Evolutionary conservation across 1,284 basidiomycete genomes (phyloP).

Genomic region (Cryptococcus deneoformans): DNA sequence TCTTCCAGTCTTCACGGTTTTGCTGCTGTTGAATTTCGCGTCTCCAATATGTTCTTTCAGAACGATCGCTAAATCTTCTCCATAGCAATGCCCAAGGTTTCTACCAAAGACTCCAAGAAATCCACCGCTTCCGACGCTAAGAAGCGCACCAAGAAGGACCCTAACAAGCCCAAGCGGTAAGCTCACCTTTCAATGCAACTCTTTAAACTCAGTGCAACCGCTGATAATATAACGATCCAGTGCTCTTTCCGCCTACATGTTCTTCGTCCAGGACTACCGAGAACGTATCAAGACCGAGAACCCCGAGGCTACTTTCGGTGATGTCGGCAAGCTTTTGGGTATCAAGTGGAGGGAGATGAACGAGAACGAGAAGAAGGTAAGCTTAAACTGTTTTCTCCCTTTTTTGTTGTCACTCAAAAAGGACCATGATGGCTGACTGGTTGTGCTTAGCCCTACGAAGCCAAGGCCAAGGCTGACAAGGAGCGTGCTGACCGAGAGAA

Average conservation of each 20-base stretch:
- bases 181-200: slow-evolving; percentile 2
- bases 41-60: no score
- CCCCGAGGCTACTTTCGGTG: slow-evolving; percentile 91
- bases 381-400: slow-evolving; percentile 3
- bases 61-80: neutral
- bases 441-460: slow-evolving; percentile 72
- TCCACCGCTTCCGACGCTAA: slow-evolving; percentile 52
- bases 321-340: slow-evolving; percentile 81
- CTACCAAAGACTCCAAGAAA: slow-evolving; percentile 52
- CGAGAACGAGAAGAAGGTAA: slow-evolving; percentile 79
- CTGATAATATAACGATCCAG: slow-evolving; percentile 38
- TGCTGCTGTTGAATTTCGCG: no score
- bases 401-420: neutral
- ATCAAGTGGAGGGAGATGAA: slow-evolving; percentile 87
- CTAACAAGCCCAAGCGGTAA: slow-evolving; percentile 47
- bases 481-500: slow-evolving; percentile 61
- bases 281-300: slow-evolving; percentile 94
- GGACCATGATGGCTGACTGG: neutral
- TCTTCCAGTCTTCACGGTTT: no score
- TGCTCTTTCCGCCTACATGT: slow-evolving; percentile 95
- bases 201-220: neutral
- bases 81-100: slow-evolving; percentile 69
- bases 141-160: slow-evolving; percentile 41
- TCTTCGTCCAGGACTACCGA: slow-evolving; percentile 95
- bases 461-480: slow-evolving; percentile 84